Evolutionary conservation across 2,329 filamentous ascomycete species (phyloP), one percentile per base, ranked within the genome.

Genomic region (Kalmusia sp.): DNA sequence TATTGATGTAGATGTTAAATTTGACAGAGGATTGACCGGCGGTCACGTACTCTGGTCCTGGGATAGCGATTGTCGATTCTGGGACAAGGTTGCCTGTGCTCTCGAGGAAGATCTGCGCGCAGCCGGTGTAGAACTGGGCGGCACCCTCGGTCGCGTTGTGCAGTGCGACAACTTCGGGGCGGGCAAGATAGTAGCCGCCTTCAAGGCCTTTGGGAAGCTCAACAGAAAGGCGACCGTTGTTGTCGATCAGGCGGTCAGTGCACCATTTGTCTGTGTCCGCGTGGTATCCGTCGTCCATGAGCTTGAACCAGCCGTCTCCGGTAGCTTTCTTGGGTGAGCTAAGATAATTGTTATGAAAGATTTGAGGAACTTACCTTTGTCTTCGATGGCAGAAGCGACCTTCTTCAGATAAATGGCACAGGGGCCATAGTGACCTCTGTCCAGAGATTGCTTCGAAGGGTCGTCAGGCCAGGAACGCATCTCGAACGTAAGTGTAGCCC

Each of bases 231-330:
- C 85, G 79, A 12, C 88, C 88, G 19, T 86, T 79, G 72, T 86
- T 85, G 49, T 76, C 79, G 53, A 88, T 88, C 53, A 92, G 78
- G 55, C 84, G 85, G 66, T 90, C 84, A 3, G 86, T 88, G 73
- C 89, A 91, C 88, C 89, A 92, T 68, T 84, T 77, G 24, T 77
- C 70, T 1, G 78, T 77, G 4, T 69, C 61, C 4, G 75, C 69
- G 62, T 89, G 80, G 73, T 89, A 90, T 39, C 87, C 87, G 46
- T 87, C 81, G 52, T 90, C 83, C 79, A 82, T 91, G 68, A 92
- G 84, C 80, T 92, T 92, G 81, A 92, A 90, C 90, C 89, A 93
- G 33, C 89, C 89, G 45, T 79, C 76, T 4, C 89, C 88, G 21
- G 80, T 56, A 43, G 47, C 68, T 65, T n/a, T n/a, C n/a, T n/a